Conservation (phyloP, 2,329 filamentous ascomycete genomes). For the Parastagonospora nodorum region DNA sequence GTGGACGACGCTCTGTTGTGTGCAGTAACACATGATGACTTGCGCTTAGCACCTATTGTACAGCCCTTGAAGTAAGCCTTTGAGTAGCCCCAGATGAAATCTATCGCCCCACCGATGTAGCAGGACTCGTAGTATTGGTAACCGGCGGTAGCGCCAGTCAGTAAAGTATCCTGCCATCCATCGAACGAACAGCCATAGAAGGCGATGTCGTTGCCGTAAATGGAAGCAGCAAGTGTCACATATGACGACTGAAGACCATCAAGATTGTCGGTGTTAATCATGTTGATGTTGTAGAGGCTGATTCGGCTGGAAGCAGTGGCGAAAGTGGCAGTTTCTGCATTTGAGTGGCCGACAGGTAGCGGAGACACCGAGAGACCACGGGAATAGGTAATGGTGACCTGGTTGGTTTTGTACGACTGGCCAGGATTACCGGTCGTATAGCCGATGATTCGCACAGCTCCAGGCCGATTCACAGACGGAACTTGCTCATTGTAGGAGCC, state of each 20-base stretch:
- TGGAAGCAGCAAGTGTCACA: conserved; percentile 58
- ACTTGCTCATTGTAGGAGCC: conserved; percentile 66
- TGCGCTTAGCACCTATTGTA: conserved; percentile 51
- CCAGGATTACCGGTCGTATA: conserved; percentile 56
- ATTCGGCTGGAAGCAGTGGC: conserved; percentile 55
- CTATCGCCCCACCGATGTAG: conserved; percentile 62
- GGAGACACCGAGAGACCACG: conserved; percentile 50
- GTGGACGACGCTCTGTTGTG: conserved; percentile 23
- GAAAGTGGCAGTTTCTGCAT: conserved; percentile 59
- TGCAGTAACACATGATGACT: conserved; percentile 38
- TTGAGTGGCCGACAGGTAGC: conserved; percentile 34
- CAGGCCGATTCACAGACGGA: conserved; percentile 53
- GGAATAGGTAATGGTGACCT: conserved; percentile 56
- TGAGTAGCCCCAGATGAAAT: conserved; percentile 62
- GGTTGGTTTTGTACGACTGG: conserved; percentile 57
- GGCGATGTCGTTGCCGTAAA: conserved; percentile 57
- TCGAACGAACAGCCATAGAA: conserved; percentile 61
- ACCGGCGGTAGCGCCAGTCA: conserved; percentile 47
- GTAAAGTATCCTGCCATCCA: conserved; percentile 60
- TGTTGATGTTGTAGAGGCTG: conserved; percentile 65
- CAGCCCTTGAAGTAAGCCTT: conserved; percentile 57
- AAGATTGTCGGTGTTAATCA: conserved; percentile 41
- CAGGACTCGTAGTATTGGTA: conserved; percentile 60
- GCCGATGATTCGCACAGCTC: conserved; percentile 61
- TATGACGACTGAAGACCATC: conserved; percentile 48